Percentiles rank a stretch among this genome's conserved stretches.
These are phyloP conservation scores for Choiromyces venosus DNA, from an alignment of 495 filamentous ascomycete genomes.

Conservation along the genomic window DNA sequence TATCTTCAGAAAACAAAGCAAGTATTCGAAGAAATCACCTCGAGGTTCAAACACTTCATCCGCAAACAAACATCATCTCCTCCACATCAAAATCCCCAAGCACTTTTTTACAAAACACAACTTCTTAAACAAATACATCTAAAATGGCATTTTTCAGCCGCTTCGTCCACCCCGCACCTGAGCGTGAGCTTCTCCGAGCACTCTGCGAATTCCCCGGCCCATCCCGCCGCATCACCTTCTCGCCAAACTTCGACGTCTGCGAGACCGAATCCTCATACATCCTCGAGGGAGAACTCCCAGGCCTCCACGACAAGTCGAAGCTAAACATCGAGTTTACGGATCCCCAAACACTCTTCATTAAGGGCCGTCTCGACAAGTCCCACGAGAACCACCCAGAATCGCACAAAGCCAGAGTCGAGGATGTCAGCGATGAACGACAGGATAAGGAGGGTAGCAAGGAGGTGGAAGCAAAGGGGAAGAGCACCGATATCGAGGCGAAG, in stretches of 20 bases:
- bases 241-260: conserved; percentile 73
- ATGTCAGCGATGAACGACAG: background rate
- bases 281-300: conserved; percentile 83
- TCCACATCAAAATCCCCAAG: too few species aligned
- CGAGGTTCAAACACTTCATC: too few species aligned
- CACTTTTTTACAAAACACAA: too few species aligned
- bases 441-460: conserved; percentile 7
- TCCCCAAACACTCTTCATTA: conserved; percentile 64
- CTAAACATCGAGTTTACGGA: conserved; percentile 82
- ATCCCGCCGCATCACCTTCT: conserved; percentile 46
- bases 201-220: conserved; percentile 53
- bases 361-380: conserved; percentile 60
- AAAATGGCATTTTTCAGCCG: conserved; percentile 38
- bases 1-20: too few species aligned
- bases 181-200: conserved; percentile 57
- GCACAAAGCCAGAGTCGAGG: background rate
- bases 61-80: too few species aligned
- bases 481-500: conserved; percentile 39
- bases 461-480: conserved; percentile 27
- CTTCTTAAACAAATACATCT: background rate
- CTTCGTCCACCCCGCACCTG: conserved; percentile 4
- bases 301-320: conserved; percentile 52
- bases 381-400: conserved; percentile 35
- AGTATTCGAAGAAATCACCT: too few species aligned
- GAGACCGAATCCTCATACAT: conserved; percentile 65